Percentiles rank a stretch among this genome's conserved stretches.
Conservation (phyloP, 2,329 filamentous ascomycete species). For the Chrysoporthe austroafricana region DNA sequence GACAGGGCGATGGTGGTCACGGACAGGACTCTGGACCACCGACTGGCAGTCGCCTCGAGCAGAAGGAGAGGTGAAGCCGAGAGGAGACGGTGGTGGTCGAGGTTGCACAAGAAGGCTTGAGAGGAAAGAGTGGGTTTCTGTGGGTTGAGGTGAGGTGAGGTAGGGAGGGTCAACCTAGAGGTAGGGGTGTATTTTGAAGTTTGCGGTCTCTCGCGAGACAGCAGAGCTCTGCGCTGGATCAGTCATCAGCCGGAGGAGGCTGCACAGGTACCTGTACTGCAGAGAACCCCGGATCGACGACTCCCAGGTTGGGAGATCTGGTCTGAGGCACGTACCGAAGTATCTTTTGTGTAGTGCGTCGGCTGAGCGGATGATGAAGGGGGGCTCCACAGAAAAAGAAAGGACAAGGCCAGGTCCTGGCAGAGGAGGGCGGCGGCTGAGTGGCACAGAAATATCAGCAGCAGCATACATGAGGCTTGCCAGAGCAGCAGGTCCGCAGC, state of each 20-base stretch:
- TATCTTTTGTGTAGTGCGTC: slow-evolving; percentile 16
- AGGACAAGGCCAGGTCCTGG: neutral
- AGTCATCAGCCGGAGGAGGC: slow-evolving; percentile 9
- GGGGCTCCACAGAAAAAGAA: slow-evolving; percentile 28
- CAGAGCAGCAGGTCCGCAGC: neutral
- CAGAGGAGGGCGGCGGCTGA: slow-evolving; percentile 13
- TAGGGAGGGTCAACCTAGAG: slow-evolving; percentile 25
- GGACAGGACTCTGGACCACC: slow-evolving; percentile 17
- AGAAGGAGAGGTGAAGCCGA: slow-evolving; percentile 17
- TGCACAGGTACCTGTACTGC: slow-evolving; percentile 27
- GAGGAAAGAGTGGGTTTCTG: slow-evolving; percentile 2
- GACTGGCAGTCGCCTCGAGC: slow-evolving; percentile 11
- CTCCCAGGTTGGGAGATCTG: slow-evolving; percentile 21
- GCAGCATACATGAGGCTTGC: slow-evolving; percentile 1
- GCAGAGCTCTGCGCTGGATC: slow-evolving; percentile 17
- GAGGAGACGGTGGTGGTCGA: slow-evolving; percentile 13
- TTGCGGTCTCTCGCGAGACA: slow-evolving; percentile 20
- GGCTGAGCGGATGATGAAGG: slow-evolving; percentile 14
- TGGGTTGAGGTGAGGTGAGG: slow-evolving; percentile 14
- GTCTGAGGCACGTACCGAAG: slow-evolving; percentile 20
- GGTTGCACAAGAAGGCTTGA: slow-evolving; percentile 19
- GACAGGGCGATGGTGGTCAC: slow-evolving; percentile 20
- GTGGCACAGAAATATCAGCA: neutral
- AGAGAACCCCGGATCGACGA: slow-evolving; percentile 24
- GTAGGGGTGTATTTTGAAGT: slow-evolving; percentile 24